These are phyloP conservation scores for Ogataea allantospora DNA, from an alignment of 805 yeast species.

Conservation along the genomic window DNA sequence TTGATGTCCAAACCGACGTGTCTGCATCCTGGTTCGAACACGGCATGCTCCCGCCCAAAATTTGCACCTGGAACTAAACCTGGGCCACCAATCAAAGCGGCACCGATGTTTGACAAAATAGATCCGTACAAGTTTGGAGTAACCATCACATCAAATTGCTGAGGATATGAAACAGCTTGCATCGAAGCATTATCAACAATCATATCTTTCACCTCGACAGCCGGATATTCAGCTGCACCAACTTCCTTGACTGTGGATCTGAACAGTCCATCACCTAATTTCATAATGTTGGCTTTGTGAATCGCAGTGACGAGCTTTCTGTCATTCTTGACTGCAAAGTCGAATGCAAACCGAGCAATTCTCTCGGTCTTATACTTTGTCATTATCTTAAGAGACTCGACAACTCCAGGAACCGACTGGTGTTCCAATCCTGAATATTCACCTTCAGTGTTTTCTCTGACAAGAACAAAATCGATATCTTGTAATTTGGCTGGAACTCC, in stretches of 20 bases:
- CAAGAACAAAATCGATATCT: slow-evolving; percentile 87
- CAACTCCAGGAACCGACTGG: slow-evolving; percentile 96
- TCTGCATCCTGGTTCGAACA: slow-evolving; percentile 99
- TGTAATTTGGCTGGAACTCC: slow-evolving; percentile 90
- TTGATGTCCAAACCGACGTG: slow-evolving; percentile 96
- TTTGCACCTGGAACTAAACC: slow-evolving; percentile 98
- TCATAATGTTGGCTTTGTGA: slow-evolving; percentile 99
- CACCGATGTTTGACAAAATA: slow-evolving; percentile 95
- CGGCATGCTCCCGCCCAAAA: slow-evolving; percentile 96
- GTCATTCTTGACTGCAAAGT: slow-evolving; percentile 88
- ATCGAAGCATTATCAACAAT: slow-evolving; percentile 98
- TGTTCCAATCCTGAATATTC: slow-evolving; percentile 98
- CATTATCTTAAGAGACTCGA: slow-evolving; percentile 92
- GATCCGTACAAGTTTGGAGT: slow-evolving; percentile 99
- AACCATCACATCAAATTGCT: slow-evolving; percentile 96
- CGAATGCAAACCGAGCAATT: slow-evolving; percentile 95
- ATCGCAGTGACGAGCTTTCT: slow-evolving; percentile 93
- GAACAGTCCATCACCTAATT: slow-evolving; percentile 96
- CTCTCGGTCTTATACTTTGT: slow-evolving; percentile 94
- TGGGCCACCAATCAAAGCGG: slow-evolving; percentile 96
- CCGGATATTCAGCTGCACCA: slow-evolving; percentile 82
- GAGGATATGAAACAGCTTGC: slow-evolving; percentile 99
- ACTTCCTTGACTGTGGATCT: slow-evolving; percentile 89
- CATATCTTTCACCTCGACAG: slow-evolving; percentile 80
- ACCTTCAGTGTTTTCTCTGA: slow-evolving; percentile 99